These are phyloP conservation scores for Epichloe glyceriae DNA, from an alignment of 2,329 filamentous ascomycete genomes.

Conservation along the genomic window DNA sequence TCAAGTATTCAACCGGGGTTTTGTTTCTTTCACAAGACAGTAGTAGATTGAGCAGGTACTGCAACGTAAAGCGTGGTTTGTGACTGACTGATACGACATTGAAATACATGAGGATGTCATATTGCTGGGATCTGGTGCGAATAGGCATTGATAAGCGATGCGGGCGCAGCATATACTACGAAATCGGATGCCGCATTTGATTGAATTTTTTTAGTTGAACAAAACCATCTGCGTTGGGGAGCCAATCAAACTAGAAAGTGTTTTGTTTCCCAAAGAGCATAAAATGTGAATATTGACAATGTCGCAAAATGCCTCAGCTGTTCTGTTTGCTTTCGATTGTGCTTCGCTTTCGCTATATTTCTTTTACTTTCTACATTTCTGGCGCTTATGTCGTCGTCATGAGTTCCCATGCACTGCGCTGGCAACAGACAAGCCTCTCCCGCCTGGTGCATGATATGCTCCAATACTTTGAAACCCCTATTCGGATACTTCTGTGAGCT, in stretches of 20 bases:
- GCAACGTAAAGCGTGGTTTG: not conserved
- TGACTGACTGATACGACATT: not conserved
- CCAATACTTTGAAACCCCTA: conserved; percentile 55
- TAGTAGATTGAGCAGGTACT: not conserved
- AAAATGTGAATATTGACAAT: not conserved
- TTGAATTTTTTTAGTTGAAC: not conserved
- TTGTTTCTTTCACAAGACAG: no score
- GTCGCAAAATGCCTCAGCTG: not conserved
- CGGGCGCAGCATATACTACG: not conserved
- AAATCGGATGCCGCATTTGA: not conserved
- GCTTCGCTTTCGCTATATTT: not conserved
- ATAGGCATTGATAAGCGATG: not conserved
- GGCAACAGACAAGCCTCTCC: conserved; percentile 31
- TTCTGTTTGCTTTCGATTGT: not conserved
- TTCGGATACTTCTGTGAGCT: conserved; percentile 11
- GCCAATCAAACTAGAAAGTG: not conserved
- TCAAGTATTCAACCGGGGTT: no score
- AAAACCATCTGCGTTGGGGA: not conserved
- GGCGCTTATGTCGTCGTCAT: conserved; percentile 6
- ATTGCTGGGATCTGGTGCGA: not conserved
- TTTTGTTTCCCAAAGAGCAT: not conserved
- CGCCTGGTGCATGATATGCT: conserved; percentile 44
- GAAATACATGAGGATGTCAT: not conserved
- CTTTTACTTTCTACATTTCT: not conserved
- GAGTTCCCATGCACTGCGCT: conserved; percentile 25